phyloP scores from a whole-genome alignment of 257 asterid species.

The Solanum chmielewskii region DNA sequence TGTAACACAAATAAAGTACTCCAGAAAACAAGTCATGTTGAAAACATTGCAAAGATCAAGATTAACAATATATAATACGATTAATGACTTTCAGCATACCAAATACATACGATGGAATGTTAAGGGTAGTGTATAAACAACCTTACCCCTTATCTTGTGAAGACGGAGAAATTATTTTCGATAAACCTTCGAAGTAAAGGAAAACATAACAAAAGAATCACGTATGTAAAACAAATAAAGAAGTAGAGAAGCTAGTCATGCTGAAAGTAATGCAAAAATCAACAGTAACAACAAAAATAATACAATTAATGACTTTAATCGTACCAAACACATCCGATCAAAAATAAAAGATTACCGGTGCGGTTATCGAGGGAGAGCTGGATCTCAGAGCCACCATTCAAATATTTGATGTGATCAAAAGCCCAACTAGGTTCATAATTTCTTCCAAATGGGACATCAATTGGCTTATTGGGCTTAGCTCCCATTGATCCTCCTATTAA shows the following conservation, averaged over 20 bases:
- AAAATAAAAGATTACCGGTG: conserved; percentile 28
- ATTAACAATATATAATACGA: too few species aligned
- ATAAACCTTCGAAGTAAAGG: background rate
- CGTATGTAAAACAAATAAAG: background rate
- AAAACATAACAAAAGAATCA: background rate
- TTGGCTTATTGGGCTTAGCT: conserved; percentile 32
- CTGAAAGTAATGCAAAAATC: background rate
- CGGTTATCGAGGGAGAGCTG: conserved; percentile 64
- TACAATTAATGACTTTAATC: background rate
- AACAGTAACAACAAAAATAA: background rate
- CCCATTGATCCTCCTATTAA: conserved; percentile 20
- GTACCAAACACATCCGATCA: background rate
- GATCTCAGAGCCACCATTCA: conserved; percentile 62
- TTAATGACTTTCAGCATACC: background rate
- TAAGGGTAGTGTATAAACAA: background rate
- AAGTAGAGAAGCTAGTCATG: background rate
- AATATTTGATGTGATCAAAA: conserved; percentile 62
- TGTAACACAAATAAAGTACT: background rate
- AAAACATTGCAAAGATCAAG: background rate
- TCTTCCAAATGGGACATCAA: conserved; percentile 62
- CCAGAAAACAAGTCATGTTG: background rate
- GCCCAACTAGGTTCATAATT: conserved; percentile 76
- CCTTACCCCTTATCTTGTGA: background rate
- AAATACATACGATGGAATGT: background rate
- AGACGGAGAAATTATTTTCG: background rate